Evolutionary conservation across 2,329 filamentous ascomycete species (phyloP).

Genomic region (Pseudogymnoascus sp.): DNA sequence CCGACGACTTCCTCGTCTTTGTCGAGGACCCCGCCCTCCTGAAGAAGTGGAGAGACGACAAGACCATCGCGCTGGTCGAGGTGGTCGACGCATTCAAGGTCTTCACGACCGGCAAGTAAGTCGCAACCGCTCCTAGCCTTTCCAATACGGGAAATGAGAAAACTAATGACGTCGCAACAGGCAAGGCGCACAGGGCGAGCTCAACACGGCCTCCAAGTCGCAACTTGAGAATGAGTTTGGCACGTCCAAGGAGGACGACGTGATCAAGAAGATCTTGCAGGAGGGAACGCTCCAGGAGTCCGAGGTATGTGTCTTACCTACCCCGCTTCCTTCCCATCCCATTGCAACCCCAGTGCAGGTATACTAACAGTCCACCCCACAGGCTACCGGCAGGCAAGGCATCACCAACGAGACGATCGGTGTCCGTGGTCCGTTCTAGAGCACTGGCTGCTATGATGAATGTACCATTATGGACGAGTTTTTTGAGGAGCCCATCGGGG

Average conservation of each 20-base stretch:
- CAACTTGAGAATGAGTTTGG: slow-evolving; percentile 82
- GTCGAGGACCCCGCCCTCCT: slow-evolving; percentile 54
- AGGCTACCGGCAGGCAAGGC: not conserved
- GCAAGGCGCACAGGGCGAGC: slow-evolving; percentile 52
- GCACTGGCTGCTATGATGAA: not conserved
- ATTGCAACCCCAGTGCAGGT: not conserved
- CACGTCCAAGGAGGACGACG: slow-evolving; percentile 68
- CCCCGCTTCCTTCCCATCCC: not conserved
- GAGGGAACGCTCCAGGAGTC: slow-evolving; percentile 60
- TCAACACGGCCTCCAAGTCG: slow-evolving; percentile 67
- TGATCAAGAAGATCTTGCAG: slow-evolving; percentile 73
- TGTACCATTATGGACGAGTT: not conserved
- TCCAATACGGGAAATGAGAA: not conserved
- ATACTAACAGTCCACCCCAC: not conserved
- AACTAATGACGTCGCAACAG: not conserved
- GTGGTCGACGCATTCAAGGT: slow-evolving; percentile 86
- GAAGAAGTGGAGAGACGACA: slow-evolving; percentile 77
- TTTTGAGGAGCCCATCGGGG: not conserved
- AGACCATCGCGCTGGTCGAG: slow-evolving; percentile 68
- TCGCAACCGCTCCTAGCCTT: slow-evolving; percentile 18
- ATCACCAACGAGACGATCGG: slow-evolving; percentile 6
- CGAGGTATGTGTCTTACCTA: slow-evolving; percentile 37
- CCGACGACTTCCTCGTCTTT: slow-evolving; percentile 62
- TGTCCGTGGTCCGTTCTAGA: not conserved
- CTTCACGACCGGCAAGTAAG: slow-evolving; percentile 83